Percentiles rank a stretch among this genome's conserved stretches.
phyloP scores from a whole-genome alignment of 371 early-diverging fungal genomes.

The Entomophthora muscae region DNA sequence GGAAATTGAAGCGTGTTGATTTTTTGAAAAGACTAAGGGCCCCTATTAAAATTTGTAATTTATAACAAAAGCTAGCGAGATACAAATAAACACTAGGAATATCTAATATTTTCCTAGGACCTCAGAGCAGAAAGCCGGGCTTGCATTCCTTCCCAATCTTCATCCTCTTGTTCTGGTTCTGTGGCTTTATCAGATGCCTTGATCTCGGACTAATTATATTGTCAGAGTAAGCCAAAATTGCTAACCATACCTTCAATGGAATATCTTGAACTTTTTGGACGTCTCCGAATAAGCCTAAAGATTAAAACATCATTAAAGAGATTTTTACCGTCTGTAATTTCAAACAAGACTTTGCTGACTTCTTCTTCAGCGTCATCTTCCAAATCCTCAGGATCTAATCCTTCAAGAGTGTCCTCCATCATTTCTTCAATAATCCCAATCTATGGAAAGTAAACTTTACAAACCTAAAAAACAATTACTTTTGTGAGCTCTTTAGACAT shows the following conservation, averaged over 20 bases:
- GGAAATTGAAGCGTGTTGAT: too few species aligned
- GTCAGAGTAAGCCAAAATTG: too few species aligned
- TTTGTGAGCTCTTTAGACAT: slow-evolving; percentile 91
- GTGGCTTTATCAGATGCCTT: too few species aligned
- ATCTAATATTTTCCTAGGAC: too few species aligned
- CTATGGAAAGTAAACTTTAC: slow-evolving; percentile 21
- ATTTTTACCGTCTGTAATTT: slow-evolving; percentile 64
- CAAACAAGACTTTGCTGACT: slow-evolving; percentile 72
- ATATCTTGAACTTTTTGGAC: slow-evolving; percentile 33
- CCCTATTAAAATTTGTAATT: too few species aligned
- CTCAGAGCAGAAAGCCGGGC: slow-evolving; percentile 55
- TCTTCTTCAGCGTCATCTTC: slow-evolving; percentile 91
- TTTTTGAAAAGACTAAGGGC: too few species aligned
- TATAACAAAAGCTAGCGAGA: too few species aligned
- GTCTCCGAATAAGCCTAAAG: slow-evolving; percentile 47
- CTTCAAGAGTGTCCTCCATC: slow-evolving; percentile 78
- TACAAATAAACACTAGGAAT: too few species aligned
- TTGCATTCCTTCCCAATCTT: slow-evolving; percentile 69
- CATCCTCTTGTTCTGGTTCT: too few species aligned
- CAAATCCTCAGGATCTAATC: slow-evolving; percentile 69
- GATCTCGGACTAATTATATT: too few species aligned
- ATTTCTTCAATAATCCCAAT: slow-evolving; percentile 92
- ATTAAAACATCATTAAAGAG: slow-evolving; percentile 3
- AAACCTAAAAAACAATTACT: slow-evolving; percentile 19
- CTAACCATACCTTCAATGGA: slow-evolving; percentile 29